Evolutionary conservation across 768 basidiomycete species (phyloP), one percentile per base, ranked within the genome.

Genomic region (Podaxis mareebaensis): DNA sequence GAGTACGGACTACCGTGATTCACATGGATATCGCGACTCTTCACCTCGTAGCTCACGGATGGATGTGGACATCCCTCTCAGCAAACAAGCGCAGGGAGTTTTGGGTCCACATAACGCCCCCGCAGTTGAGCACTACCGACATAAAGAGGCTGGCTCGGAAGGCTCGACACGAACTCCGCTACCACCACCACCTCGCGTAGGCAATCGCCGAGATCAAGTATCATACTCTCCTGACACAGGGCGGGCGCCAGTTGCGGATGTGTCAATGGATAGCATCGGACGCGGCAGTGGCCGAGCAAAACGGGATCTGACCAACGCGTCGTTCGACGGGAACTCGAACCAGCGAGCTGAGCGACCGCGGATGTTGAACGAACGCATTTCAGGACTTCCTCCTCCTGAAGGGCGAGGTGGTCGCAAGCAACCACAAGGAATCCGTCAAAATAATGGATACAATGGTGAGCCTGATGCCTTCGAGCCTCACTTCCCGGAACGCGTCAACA

Each of bases 381-480:
- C 54, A 6, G 46, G 15, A 22, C 54, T 39, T 40, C 51, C 52
- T 40, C 51, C 52, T 15, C 57, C 53, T 39, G 61, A 55, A 15
- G 53, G 42, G 20, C 53, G 61, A 5, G 61, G 49, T 38, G 22
- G 5, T n/a, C 55, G 61, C 42, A 57, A 57, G 6, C 61, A 63
- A 24, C 54, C 36, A 7, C 61, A 57, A 51, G 61, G 48, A 26
- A 51, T 39, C 10, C 55, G 49, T 22, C 54, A 49, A 57, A 36
- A 63, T 63, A 63, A 57, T 17, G 55, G 22, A 51, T 63, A 56
- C 22, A 56, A 49, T 51, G 54, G 54, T 57, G 61, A 63, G 54
- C 58, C 52, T 48, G 63, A 63, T 65, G 53, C 40, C 53, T 55
- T 59, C 42, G 52, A 59, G 36, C 62, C 62, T 40, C 60, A 49